A percentile compares a stretch with the other conserved stretches of the same genome.
phyloP scores from a whole-genome alignment of 345 rosid genomes.

The Gossypium ekmanianum region DNA sequence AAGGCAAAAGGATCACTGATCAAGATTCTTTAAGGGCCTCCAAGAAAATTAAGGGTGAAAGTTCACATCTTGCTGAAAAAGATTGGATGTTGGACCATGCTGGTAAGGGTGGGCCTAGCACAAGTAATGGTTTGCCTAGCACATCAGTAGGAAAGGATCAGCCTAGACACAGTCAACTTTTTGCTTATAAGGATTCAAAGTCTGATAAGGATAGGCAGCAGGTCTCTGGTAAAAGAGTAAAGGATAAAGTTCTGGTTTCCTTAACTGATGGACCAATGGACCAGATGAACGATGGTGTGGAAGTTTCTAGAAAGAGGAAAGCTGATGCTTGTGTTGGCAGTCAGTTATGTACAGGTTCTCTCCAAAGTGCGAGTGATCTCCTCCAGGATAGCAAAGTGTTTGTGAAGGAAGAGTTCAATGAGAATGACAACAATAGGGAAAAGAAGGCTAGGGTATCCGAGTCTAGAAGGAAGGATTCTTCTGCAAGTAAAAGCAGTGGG shows the following conservation, averaged over 20 bases:
- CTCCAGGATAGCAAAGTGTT: constrained; percentile 29
- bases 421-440: constrained; percentile 46
- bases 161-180: constrained; percentile 32
- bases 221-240: constrained; percentile 41
- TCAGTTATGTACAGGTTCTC: constrained; percentile 27
- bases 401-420: constrained; percentile 46
- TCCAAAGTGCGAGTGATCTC: constrained; percentile 24
- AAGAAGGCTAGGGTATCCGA: constrained; percentile 59
- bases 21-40: constrained; percentile 42
- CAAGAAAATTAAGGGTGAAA: constrained; percentile 66
- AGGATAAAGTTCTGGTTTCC: constrained; percentile 34
- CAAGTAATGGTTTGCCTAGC: constrained; percentile 46
- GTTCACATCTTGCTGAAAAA: constrained; percentile 38
- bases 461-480: constrained; percentile 56
- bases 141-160: constrained; percentile 42
- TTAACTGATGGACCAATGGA: constrained; percentile 43
- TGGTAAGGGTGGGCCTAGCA: constrained; percentile 47
- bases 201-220: constrained; percentile 34
- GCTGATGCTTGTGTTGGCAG: constrained; percentile 38
- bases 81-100: constrained; percentile 44
- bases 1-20: constrained; percentile 54
- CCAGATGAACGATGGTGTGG: constrained; percentile 39
- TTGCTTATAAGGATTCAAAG: constrained; percentile 38
- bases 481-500: constrained; percentile 49
- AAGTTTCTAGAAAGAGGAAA: constrained; percentile 56